These are phyloP conservation scores for Suillus luteus DNA, from an alignment of 768 basidiomycete species.

Conservation along the genomic window DNA sequence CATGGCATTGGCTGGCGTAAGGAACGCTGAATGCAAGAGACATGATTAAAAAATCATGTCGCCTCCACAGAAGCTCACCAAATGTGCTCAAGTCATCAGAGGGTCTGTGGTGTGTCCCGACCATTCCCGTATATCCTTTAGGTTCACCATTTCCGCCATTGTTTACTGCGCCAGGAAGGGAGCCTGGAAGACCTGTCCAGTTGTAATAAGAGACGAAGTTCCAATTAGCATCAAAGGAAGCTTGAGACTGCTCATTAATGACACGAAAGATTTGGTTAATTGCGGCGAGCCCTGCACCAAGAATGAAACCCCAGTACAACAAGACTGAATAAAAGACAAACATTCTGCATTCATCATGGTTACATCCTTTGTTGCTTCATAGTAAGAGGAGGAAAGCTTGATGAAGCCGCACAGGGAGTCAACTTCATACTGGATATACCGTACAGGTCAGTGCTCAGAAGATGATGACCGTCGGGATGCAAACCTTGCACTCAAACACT, in stretches of 20 bases:
- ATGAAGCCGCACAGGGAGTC: constrained; percentile 80
- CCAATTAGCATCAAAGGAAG: constrained; percentile 67
- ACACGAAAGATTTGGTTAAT: constrained; percentile 75
- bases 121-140: constrained; percentile 69
- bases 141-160: constrained; percentile 78
- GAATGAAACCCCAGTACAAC: constrained; percentile 12
- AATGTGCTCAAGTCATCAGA: constrained; percentile 74
- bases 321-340: constrained; percentile 30
- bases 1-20: constrained; percentile 83
- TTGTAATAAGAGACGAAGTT: constrained; percentile 79
- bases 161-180: constrained; percentile 58
- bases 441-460: not conserved
- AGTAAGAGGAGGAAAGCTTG: constrained; percentile 75
- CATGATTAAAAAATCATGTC: constrained; percentile 4
- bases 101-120: constrained; percentile 77
- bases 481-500: constrained; percentile 83
- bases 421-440: constrained; percentile 61
- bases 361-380: constrained; percentile 65
- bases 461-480: constrained; percentile 10
- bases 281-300: constrained; percentile 59
- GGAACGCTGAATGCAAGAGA: constrained; percentile 51
- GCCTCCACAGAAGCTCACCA: constrained; percentile 40
- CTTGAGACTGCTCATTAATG: constrained; percentile 74
- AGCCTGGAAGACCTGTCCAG: constrained; percentile 72
- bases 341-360: constrained; percentile 76